These are phyloP conservation scores for Pseudogymnoascus sp. DNA, from an alignment of 2,329 filamentous ascomycete species.

Conservation along the genomic window DNA sequence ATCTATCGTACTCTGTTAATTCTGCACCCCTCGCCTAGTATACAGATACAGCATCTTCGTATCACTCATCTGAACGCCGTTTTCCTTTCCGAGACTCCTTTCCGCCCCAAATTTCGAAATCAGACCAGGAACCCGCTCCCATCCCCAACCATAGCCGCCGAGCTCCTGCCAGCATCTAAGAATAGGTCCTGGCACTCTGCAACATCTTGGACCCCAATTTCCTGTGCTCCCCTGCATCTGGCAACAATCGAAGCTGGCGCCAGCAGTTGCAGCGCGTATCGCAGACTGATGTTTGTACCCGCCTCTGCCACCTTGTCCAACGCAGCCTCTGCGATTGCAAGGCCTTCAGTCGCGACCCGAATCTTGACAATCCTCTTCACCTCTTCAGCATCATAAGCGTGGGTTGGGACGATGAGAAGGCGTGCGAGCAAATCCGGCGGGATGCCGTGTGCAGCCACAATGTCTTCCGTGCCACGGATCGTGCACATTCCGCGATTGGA, in stretches of 20 bases:
- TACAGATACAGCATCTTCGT: slow-evolving; percentile 2
- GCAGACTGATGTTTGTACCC: slow-evolving; percentile 79
- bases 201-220: slow-evolving; percentile 71
- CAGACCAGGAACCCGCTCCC: slow-evolving; percentile 51
- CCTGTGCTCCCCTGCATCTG: slow-evolving; percentile 67
- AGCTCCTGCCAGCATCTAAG: slow-evolving; percentile 73
- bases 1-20: slow-evolving; percentile 2
- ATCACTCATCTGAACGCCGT: slow-evolving; percentile 5
- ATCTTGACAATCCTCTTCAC: slow-evolving; percentile 88
- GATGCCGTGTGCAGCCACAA: slow-evolving; percentile 84
- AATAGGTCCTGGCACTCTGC: slow-evolving; percentile 77
- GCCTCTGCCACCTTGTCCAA: slow-evolving; percentile 81
- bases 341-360: slow-evolving; percentile 71
- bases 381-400: slow-evolving; percentile 78
- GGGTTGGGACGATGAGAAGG: slow-evolving; percentile 91
- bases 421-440: slow-evolving; percentile 89
- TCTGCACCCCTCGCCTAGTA: background rate
- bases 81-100: slow-evolving; percentile 9
- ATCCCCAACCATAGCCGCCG: slow-evolving; percentile 57
- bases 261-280: slow-evolving; percentile 88
- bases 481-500: slow-evolving; percentile 93
- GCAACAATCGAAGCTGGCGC: slow-evolving; percentile 65
- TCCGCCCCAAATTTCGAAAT: slow-evolving; percentile 9
- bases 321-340: slow-evolving; percentile 71
- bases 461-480: slow-evolving; percentile 76